Evolutionary conservation across 371 early-diverging fungal genomes (phyloP).

Genomic region (Coemansia sp.): DNA sequence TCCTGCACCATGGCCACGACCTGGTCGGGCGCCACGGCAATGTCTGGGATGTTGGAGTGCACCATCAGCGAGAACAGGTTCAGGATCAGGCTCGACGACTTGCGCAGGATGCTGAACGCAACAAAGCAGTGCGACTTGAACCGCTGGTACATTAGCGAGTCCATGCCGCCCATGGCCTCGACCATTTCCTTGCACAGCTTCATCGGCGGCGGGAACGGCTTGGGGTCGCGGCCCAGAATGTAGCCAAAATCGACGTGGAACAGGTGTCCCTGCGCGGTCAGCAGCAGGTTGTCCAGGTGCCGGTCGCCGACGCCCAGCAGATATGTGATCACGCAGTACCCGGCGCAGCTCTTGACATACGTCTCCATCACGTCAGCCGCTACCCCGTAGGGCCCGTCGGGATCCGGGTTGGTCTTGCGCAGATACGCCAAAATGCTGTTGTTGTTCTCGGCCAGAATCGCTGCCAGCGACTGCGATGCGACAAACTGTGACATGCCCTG

Average conservation of each 20-base stretch:
- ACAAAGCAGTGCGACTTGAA: conserved; percentile 92
- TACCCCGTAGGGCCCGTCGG: conserved; percentile 68
- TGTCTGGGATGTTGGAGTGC: conserved; percentile 91
- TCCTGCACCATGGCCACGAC: conserved; percentile 94
- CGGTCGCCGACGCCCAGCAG: conserved; percentile 99
- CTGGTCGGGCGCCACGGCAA: conserved; percentile 95
- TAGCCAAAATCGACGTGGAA: conserved; percentile 99
- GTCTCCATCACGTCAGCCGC: conserved; percentile 86
- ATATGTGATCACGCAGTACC: conserved; percentile 98
- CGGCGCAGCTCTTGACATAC: conserved; percentile 94
- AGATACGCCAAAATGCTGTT: conserved; percentile 81
- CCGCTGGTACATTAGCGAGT: conserved; percentile 64
- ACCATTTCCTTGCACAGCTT: conserved; percentile 99
- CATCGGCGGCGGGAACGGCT: conserved; percentile 99
- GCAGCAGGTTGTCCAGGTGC: conserved; percentile 93
- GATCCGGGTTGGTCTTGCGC: conserved; percentile 63
- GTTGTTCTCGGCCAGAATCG: conserved; percentile 83
- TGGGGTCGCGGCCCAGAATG: conserved; percentile 97
- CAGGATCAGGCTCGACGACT: conserved; percentile 87
- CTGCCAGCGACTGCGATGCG: conserved; percentile 80
- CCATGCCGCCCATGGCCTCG: conserved; percentile 95
- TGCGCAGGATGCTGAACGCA: conserved; percentile 89
- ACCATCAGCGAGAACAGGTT: conserved; percentile 96
- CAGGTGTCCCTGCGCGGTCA: conserved; percentile 84
- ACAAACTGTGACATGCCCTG: conserved; percentile 94